Evolutionary conservation across 371 early-diverging fungal genomes (phyloP).

Genomic region (Vairimorpha necatrix): DNA sequence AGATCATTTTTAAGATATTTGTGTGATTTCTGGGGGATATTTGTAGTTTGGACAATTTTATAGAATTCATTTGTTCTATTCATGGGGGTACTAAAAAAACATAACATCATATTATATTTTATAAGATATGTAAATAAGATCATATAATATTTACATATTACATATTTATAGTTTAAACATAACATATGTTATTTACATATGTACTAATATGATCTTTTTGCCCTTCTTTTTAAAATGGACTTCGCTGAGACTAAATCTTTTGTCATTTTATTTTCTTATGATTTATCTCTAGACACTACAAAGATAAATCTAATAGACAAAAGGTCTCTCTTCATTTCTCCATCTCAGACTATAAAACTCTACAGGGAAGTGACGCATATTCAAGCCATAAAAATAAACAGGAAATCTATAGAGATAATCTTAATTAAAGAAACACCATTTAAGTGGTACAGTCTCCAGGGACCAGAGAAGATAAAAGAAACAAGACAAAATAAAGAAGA

Average conservation of each 20-base stretch:
- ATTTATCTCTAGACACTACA: background rate
- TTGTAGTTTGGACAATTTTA: constrained; percentile 48
- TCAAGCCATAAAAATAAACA: background rate
- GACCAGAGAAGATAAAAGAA: background rate
- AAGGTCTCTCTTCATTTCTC: background rate
- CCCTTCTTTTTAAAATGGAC: background rate
- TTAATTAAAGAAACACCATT: background rate
- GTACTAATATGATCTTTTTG: background rate
- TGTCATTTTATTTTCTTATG: background rate
- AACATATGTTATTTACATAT: too few relatives aligned
- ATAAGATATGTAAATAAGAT: too few relatives aligned
- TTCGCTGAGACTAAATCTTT: background rate
- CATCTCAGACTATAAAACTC: background rate
- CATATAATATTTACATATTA: too few relatives aligned
- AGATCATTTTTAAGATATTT: background rate
- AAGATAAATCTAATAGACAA: background rate
- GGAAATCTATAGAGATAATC: background rate
- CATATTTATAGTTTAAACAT: too few relatives aligned
- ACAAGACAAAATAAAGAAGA: background rate
- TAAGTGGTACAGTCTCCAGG: background rate
- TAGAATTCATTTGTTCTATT: constrained; percentile 61
- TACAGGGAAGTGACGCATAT: background rate
- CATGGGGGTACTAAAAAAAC: constrained; percentile 39
- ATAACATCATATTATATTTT: background rate
- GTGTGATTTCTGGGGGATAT: constrained; percentile 46